Conservation (phyloP, 352 stramenopile genomes). For the Phytophthora meadii region DNA sequence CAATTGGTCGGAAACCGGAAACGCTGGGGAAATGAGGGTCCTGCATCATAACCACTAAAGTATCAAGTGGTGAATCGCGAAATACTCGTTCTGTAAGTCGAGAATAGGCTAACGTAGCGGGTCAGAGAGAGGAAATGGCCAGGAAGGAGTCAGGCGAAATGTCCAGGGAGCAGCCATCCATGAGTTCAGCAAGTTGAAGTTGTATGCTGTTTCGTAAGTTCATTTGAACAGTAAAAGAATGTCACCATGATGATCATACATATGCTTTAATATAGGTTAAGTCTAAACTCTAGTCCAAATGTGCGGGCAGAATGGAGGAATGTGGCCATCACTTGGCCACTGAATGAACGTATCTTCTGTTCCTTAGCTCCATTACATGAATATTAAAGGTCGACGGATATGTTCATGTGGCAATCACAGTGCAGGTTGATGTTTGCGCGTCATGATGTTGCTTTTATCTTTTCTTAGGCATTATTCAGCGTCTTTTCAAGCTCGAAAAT, state of each 20-base stretch:
- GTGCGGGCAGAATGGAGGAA: not conserved
- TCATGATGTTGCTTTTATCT: no score
- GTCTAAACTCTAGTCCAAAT: not conserved
- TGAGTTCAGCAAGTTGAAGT: constrained; percentile 29
- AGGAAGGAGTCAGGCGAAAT: no score
- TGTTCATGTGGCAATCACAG: constrained; percentile 1
- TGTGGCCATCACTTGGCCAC: not conserved
- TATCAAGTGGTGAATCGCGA: constrained; percentile 1
- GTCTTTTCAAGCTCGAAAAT: no score
- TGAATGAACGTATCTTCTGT: not conserved
- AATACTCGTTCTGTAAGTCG: constrained; percentile 6
- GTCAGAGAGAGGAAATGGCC: not conserved
- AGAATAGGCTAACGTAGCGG: constrained; percentile 10
- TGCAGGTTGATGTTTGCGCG: constrained; percentile 1
- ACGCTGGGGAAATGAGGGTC: constrained; percentile 15
- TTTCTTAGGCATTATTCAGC: not conserved
- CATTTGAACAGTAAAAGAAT: not conserved
- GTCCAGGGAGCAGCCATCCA: no score
- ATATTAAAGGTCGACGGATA: not conserved
- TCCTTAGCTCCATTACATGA: not conserved
- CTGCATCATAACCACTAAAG: constrained; percentile 19
- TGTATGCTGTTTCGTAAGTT: constrained; percentile 8
- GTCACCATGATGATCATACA: not conserved
- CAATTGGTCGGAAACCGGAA: constrained; percentile 31
- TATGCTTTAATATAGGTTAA: not conserved